Evolutionary conservation across 345 rosid species (phyloP).

Genomic region (Eutrema japonicum): DNA sequence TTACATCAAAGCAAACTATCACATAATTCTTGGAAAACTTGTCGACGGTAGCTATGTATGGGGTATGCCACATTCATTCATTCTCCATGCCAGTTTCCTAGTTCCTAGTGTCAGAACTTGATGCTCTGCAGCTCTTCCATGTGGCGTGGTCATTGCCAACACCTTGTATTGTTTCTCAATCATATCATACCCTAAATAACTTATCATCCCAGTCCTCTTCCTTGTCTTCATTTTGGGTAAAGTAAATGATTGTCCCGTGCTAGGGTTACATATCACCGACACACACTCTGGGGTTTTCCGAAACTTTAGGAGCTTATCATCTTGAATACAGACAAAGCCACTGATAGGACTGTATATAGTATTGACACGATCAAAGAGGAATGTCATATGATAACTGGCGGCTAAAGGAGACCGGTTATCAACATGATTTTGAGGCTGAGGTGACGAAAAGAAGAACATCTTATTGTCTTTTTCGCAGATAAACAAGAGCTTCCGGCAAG

Average conservation of each 20-base stretch:
- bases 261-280: conserved; percentile 6
- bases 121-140: not conserved
- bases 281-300: not conserved
- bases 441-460: not conserved
- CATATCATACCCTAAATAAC: not conserved
- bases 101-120: not conserved
- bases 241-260: not conserved
- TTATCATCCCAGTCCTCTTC: not conserved
- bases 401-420: not conserved
- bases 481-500: not conserved
- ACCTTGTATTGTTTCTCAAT: not conserved
- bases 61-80: not conserved
- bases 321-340: not conserved
- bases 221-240: not conserved
- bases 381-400: not conserved
- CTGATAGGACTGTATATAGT: not conserved
- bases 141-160: not conserved
- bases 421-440: not conserved
- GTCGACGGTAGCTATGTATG: not conserved
- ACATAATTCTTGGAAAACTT: not conserved
- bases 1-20: not conserved
- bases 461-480: not conserved
- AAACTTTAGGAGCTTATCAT: not conserved
- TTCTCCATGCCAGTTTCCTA: not conserved
- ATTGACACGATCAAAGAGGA: not conserved